Base-by-base conservation (phyloP, 352 stramenopile species). In the Aphanomyces stellatus region DNA sequence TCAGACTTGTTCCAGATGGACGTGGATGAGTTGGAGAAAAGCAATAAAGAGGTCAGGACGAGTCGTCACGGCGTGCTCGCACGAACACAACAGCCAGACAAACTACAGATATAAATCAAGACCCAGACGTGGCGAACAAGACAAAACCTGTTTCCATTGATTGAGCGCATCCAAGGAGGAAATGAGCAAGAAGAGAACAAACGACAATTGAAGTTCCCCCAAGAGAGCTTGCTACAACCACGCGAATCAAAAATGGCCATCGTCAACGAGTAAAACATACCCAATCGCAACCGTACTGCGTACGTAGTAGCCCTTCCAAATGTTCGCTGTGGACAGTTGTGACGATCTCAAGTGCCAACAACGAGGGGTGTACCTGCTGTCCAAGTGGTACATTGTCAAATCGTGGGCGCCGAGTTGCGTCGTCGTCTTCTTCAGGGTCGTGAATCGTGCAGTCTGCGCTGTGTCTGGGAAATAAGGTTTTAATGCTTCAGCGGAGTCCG, bases 191-290 rank as follows among this genome's bases (percentile, higher is more conserved):
- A 98, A 98, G 3, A 97, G 56, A 13, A 97, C 57, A 67, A 97
- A 98, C 4, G 89, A 81, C n/a, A 98, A 71, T 72, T 98, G 91
- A 62, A 98, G 69, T 76, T 98, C 93, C 28, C 88, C 95, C 15
- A 98, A 43, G 31, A 98, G 76, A 41, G 90, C 72, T 59, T 88
- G 53, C 86, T 87, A 97, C 43, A 76, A 68, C 0, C 70, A 72
- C 11, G 53, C 51, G 25, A 59, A 8, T 65, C 49, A 25, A 87
- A 72, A 33, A 25, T 56, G 22, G 34, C 88, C 41, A 69, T 22
- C 8, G 51, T 41, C 46, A 4, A 51, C 25, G 46, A 2, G 8
- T 13, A 49, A 10, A 13, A 55, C 22, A 57, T 27, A 53, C 48
- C 25, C 19, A 66, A 46, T 49, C 62, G 34, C 42, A 49, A 17